phyloP scores from a whole-genome alignment of 75 land plant genomes.

The Selaginella moellendorffii region DNA sequence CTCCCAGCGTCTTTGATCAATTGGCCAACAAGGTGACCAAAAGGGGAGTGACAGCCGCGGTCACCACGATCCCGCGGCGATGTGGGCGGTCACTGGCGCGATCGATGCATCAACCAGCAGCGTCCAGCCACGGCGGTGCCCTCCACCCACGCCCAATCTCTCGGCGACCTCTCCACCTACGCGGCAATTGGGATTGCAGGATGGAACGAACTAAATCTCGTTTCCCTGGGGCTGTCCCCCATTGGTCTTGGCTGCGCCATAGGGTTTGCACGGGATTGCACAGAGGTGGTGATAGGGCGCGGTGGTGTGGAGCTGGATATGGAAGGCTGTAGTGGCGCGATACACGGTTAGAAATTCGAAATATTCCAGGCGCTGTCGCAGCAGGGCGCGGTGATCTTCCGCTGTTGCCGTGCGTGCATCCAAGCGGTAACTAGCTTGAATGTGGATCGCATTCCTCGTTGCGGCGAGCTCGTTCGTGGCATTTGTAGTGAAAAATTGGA shows the following conservation, averaged over 20 bases:
- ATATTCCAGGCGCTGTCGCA: not conserved
- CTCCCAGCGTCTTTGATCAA: too few relatives aligned
- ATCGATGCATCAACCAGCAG: conserved; percentile 27
- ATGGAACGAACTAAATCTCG: conserved; percentile 25
- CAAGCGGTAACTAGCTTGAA: too few relatives aligned
- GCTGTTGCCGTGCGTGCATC: too few relatives aligned
- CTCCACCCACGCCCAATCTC: conserved; percentile 70
- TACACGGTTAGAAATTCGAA: not conserved
- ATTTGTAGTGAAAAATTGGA: not conserved
- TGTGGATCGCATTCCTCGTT: not conserved
- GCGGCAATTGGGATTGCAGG: conserved; percentile 31
- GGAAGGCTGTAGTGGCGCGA: conserved; percentile 13
- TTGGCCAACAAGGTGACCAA: conserved; percentile 23
- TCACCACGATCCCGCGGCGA: conserved; percentile 31
- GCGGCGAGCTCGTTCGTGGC: not conserved
- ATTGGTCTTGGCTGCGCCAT: conserved; percentile 16
- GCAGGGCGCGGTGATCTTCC: too few relatives aligned
- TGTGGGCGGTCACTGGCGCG: conserved; percentile 40
- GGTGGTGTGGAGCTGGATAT: conserved; percentile 14
- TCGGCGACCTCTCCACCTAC: conserved; percentile 32
- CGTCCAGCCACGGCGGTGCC: conserved; percentile 38
- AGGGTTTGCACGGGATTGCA: conserved; percentile 42
- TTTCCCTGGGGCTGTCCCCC: conserved; percentile 12
- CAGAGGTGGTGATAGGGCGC: conserved; percentile 13
- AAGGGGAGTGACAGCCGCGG: conserved; percentile 23